Evolutionary conservation across 495 filamentous ascomycete species (phyloP).

Genomic region (Neurospora sp.): DNA sequence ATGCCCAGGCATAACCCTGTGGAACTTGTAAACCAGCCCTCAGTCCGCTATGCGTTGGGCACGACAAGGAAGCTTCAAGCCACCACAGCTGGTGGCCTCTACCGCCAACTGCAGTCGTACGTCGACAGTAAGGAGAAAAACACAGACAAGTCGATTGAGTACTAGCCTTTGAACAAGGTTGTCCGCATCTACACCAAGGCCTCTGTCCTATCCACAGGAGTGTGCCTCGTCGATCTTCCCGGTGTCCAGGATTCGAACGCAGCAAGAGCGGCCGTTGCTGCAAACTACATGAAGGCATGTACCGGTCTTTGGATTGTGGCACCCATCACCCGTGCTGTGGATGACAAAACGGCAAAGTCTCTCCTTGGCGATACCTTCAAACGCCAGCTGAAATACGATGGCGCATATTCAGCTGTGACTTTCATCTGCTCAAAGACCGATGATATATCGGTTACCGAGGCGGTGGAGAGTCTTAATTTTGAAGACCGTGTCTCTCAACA

Average conservation of each 20-base stretch:
- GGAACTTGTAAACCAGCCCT: conserved; percentile 28
- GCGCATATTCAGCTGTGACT: conserved; percentile 43
- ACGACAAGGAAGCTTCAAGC: conserved; percentile 33
- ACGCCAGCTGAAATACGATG: conserved; percentile 56
- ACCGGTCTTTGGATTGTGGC: conserved; percentile 52
- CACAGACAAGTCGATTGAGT: conserved; percentile 35
- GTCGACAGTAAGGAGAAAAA: conserved; percentile 26
- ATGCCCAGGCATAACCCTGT: conserved; percentile 32
- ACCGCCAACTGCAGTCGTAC: conserved; percentile 20
- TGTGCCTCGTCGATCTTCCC: conserved; percentile 56
- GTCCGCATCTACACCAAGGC: conserved; percentile 52
- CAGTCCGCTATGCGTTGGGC: conserved; percentile 40
- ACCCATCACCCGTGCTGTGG: conserved; percentile 54
- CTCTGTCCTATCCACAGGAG: conserved; percentile 51
- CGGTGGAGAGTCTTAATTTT: conserved; percentile 24
- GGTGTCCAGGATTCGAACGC: conserved; percentile 57
- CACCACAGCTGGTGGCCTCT: conserved; percentile 19
- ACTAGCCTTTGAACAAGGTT: conserved; percentile 58
- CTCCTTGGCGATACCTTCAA: conserved; percentile 52
- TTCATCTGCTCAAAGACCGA: conserved; percentile 65
- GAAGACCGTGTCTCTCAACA: conserved; percentile 32
- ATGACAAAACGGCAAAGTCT: conserved; percentile 53
- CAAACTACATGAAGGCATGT: conserved; percentile 50
- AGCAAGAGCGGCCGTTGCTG: conserved; percentile 50
- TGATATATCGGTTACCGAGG: conserved; percentile 42